Percentiles rank a stretch among this genome's conserved stretches.
phyloP scores from a whole-genome alignment of 2,329 filamentous ascomycete genomes.

The Cytospora piceicola region DNA sequence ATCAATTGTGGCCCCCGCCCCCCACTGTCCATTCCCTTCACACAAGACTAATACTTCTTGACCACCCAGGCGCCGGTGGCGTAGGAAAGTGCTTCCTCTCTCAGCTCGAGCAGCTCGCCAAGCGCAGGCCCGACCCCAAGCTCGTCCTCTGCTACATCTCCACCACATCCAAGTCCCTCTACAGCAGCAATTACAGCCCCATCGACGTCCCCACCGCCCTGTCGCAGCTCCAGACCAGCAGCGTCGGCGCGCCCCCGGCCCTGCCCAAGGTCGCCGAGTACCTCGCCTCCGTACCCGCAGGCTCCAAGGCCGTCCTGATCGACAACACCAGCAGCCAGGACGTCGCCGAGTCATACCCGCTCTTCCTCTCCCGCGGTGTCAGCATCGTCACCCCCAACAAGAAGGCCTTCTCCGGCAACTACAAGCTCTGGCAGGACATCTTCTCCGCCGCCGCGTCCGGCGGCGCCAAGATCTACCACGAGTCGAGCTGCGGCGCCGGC shows the following conservation, averaged over 20 bases:
- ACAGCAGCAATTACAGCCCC: conserved; percentile 71
- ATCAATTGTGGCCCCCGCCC: neutral
- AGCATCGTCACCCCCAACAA: conserved; percentile 97
- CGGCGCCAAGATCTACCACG: conserved; percentile 88
- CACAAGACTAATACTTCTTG: neutral
- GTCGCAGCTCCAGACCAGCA: conserved; percentile 23
- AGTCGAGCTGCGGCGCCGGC: conserved; percentile 91
- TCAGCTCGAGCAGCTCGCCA: conserved; percentile 73
- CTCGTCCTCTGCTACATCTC: conserved; percentile 83
- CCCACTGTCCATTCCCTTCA: conserved; percentile 23
- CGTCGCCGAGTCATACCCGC: conserved; percentile 81
- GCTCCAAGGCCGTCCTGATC: conserved; percentile 76
- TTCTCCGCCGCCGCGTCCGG: conserved; percentile 71
- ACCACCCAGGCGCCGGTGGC: conserved; percentile 75
- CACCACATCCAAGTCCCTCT: conserved; percentile 81
- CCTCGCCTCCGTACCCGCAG: conserved; percentile 70
- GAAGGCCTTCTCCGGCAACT: conserved; percentile 88
- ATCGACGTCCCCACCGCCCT: conserved; percentile 53
- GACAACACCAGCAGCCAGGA: conserved; percentile 95
- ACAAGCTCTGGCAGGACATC: conserved; percentile 85
- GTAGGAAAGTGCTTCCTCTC: conserved; percentile 90
- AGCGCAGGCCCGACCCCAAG: conserved; percentile 68
- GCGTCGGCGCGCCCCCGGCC: conserved; percentile 57
- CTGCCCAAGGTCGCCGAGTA: conserved; percentile 75
- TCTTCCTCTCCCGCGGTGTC: conserved; percentile 79